A percentile compares a stretch with the other conserved stretches of the same genome.
phyloP scores from a whole-genome alignment of 495 filamentous ascomycete genomes.

The Trichocladium uniseriatum region DNA sequence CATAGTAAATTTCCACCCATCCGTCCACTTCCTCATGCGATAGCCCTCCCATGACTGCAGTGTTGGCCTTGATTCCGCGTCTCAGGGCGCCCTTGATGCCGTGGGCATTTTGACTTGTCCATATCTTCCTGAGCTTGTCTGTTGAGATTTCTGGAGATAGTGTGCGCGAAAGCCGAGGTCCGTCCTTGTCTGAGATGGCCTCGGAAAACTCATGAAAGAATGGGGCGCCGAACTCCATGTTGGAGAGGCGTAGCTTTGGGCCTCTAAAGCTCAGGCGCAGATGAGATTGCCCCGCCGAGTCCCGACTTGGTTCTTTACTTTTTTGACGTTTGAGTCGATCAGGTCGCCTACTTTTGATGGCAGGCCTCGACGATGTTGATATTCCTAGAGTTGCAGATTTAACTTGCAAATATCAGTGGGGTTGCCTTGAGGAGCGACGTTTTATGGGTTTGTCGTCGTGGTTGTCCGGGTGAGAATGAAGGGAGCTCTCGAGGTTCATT shows the following conservation, averaged over 20 bases:
- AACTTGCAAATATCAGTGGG: too few species aligned
- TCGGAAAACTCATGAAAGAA: conserved; percentile 46
- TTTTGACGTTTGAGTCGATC: not conserved
- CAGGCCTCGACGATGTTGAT: not conserved
- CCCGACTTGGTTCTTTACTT: too few species aligned
- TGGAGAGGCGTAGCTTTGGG: not conserved
- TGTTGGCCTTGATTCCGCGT: conserved; percentile 46
- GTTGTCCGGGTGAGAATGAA: too few species aligned
- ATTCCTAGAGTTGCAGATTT: too few species aligned
- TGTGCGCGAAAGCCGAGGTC: conserved; percentile 57
- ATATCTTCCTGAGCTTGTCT: conserved; percentile 51
- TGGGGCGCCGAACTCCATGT: conserved; percentile 46
- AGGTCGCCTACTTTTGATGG: too few species aligned
- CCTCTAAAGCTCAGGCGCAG: not conserved
- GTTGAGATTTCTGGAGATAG: conserved; percentile 55
- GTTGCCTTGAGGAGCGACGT: too few species aligned
- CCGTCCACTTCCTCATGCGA: conserved; percentile 55
- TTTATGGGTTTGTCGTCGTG: too few species aligned
- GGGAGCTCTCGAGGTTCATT: too few species aligned
- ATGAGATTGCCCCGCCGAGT: not conserved
- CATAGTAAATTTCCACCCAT: conserved; percentile 75
- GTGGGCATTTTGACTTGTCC: conserved; percentile 51
- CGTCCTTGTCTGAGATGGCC: conserved; percentile 47
- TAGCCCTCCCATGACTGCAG: conserved; percentile 33
- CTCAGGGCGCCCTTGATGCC: conserved; percentile 49